These are phyloP conservation scores for Schoenoplectus tabernaemontani DNA, from an alignment of 202 grass and related monocot genomes.

Conservation along the genomic window DNA sequence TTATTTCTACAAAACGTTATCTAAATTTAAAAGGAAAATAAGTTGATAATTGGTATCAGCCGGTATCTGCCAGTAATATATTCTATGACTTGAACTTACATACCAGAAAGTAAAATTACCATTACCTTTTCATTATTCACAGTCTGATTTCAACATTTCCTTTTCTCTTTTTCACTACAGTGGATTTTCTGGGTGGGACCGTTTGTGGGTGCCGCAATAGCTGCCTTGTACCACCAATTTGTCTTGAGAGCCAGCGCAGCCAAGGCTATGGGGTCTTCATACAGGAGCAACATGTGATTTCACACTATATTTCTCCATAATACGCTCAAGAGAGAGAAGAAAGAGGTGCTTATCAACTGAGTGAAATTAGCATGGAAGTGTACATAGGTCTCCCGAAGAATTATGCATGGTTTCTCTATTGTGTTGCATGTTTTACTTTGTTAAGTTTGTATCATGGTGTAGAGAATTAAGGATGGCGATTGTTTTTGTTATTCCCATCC, in stretches of 20 bases:
- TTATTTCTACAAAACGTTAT: background rate
- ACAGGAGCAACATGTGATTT: constrained; percentile 52
- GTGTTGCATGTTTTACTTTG: background rate
- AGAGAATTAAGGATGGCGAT: background rate
- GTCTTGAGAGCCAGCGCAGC: constrained; percentile 51
- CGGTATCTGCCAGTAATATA: background rate
- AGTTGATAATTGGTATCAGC: background rate
- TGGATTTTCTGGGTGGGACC: constrained; percentile 86
- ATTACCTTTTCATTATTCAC: background rate
- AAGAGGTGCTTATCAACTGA: constrained; percentile 1
- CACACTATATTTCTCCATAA: background rate
- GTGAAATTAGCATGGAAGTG: constrained; percentile 6
- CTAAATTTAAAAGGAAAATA: background rate
- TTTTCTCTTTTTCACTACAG: constrained; percentile 27
- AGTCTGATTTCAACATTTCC: background rate
- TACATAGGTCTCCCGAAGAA: constrained; percentile 1
- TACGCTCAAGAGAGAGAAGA: background rate
- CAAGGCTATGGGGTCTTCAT: constrained; percentile 42
- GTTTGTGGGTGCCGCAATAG: constrained; percentile 59
- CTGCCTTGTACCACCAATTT: constrained; percentile 59
- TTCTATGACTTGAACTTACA: background rate
- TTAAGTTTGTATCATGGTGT: constrained; percentile 13
- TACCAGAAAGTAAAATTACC: background rate
- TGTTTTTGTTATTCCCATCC: constrained; percentile 26
- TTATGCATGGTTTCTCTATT: background rate